phyloP scores from a whole-genome alignment of 768 basidiomycete species.

The Tricholomella constricta region DNA sequence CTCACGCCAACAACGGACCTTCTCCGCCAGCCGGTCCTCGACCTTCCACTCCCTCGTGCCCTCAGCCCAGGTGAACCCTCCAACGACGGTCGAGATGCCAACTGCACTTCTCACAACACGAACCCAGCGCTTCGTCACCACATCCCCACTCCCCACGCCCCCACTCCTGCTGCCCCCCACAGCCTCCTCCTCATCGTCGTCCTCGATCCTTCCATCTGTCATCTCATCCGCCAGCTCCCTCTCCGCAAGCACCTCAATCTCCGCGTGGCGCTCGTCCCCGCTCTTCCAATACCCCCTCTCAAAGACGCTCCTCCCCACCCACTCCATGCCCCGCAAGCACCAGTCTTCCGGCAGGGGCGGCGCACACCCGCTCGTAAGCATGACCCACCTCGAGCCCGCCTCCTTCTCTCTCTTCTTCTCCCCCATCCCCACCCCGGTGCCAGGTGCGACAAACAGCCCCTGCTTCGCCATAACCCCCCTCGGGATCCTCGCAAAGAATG shows the following conservation, averaged over 20 bases:
- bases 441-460: constrained; percentile 18
- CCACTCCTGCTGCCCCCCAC: constrained; percentile 9
- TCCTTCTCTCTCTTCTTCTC: constrained; percentile 24
- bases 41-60: constrained; percentile 64
- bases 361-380: constrained; percentile 69
- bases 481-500: constrained; percentile 63
- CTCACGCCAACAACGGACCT: constrained; percentile 68
- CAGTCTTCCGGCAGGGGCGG: constrained; percentile 91
- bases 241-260: constrained; percentile 79
- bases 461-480: constrained; percentile 51
- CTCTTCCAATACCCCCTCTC: constrained; percentile 94
- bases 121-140: constrained; percentile 65
- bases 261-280: constrained; percentile 63
- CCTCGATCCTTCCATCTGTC: constrained; percentile 82
- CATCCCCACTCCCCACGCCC: constrained; percentile 33
- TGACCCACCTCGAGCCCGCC: constrained; percentile 50
- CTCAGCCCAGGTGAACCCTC: constrained; percentile 73
- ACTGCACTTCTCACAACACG: constrained; percentile 72
- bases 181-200: constrained; percentile 53
- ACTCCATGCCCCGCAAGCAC: constrained; percentile 95
- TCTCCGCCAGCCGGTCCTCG: constrained; percentile 65
- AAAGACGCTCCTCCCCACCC: constrained; percentile 88
- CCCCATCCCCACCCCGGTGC: constrained; percentile 9
- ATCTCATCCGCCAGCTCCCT: constrained; percentile 51
- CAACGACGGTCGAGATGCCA: constrained; percentile 65